A percentile compares a stretch with the other conserved stretches of the same genome.
phyloP scores from a whole-genome alignment of 2,329 filamentous ascomycete species.

The Cordyceps fumosorosea region DNA sequence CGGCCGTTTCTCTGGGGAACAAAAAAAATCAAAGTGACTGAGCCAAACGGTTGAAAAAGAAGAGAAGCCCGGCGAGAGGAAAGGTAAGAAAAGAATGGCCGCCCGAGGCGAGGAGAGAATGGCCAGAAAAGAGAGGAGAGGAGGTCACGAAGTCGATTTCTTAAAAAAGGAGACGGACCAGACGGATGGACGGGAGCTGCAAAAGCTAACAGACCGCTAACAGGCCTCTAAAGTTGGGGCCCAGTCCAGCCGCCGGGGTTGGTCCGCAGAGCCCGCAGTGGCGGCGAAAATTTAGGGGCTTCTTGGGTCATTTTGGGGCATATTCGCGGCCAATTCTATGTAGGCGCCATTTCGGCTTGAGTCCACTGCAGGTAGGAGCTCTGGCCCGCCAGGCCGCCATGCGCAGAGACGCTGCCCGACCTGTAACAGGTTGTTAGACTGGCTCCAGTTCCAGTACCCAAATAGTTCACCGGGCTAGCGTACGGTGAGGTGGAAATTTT shows the following conservation, averaged over 20 bases:
- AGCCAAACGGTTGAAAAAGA: not conserved
- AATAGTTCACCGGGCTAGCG: not conserved
- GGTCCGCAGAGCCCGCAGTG: not conserved
- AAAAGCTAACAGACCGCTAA: not conserved
- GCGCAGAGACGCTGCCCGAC: not conserved
- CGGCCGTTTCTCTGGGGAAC: not conserved
- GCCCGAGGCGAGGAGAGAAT: not conserved
- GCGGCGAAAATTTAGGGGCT: not conserved
- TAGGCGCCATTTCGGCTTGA: not conserved
- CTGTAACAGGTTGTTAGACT: not conserved
- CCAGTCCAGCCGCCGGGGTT: not conserved
- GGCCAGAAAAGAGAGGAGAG: not conserved
- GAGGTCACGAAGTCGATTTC: conserved; percentile 4
- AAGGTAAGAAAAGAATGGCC: not conserved
- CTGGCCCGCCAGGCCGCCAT: not conserved
- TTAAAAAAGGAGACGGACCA: conserved; percentile 7
- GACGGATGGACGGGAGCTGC: not conserved
- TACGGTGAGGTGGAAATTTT: not conserved
- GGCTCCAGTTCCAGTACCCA: not conserved
- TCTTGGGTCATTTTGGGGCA: not conserved
- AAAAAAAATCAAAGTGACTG: not conserved
- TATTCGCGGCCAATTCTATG: no score
- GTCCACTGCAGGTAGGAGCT: not conserved
- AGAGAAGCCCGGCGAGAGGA: not conserved
- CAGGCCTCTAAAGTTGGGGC: not conserved